Base-by-base conservation (phyloP, 257 asterid genomes). In the Echium plantagineum region DNA sequence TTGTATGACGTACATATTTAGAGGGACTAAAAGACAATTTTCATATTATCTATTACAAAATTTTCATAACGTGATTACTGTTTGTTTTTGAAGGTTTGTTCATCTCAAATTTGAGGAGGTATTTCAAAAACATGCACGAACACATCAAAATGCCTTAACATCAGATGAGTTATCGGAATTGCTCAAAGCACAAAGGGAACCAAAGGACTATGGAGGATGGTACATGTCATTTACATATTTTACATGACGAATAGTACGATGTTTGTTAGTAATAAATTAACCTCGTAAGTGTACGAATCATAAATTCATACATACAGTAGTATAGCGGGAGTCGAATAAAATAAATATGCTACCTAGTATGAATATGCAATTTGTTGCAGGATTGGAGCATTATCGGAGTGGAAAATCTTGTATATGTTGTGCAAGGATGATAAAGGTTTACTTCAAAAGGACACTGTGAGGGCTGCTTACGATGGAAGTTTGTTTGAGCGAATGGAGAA, bases 141-240 rank as follows among this genome's bases (percentile, higher is more conserved):
- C 80, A 17, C 69, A 80, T 59, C 48, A 60, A 15, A 55, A 72
- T 5, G 73, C 85, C 70, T 69, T 91, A 71, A 84, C 98, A 52
- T 71, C 80, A 9, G 69, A 74, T 0, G 97, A 93, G 75, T 46
- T 93, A 67, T 71, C 72, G 7, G 65, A 38, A 31, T 60, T 89
- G 76, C 47, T 91, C 55, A 75, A 72, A 66, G 79, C 94, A 30
- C 82, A 89, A 59, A 63, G 90, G 66, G 85, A 81, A 62, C 83
- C 85, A 2, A 89, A 86, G 57, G 94, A 93, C 77, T 77, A 64
- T 21, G 24, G 1, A 4, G 98, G 98, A 84, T 80, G 94, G 98
- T 91, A n/a, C n/a, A 79, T 21, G 42, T 64, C n/a, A n/a, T n/a
- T 2, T 35, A 7, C 46, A 5, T 35, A 35, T 7, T 35, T 35